A percentile compares a stretch with the other conserved stretches of the same genome.
Evolutionary conservation across 345 rosid species (phyloP).

Genomic region (Aquilaria malaccensis): DNA sequence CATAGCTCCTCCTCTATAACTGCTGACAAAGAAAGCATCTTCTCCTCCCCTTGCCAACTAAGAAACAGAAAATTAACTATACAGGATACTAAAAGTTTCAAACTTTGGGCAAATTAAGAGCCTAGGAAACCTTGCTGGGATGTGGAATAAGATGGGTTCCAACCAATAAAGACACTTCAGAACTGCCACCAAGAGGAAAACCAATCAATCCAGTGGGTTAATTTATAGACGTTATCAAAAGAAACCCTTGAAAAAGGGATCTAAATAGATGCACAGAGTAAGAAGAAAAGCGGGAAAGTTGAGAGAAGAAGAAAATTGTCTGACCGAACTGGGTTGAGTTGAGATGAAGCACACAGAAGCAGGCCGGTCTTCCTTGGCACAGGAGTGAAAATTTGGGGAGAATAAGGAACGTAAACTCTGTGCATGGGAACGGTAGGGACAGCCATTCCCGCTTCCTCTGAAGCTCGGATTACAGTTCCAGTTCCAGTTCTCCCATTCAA

Average conservation of each 20-base stretch:
- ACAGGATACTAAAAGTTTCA: not conserved
- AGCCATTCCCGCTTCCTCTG: conserved; percentile 38
- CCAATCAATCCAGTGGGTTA: not conserved
- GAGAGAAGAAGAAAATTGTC: conserved; percentile 3
- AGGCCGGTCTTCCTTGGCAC: conserved; percentile 18
- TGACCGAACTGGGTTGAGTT: conserved; percentile 37
- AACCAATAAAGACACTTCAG: conserved; percentile 37
- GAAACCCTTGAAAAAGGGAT: not conserved
- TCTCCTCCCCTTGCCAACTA: conserved; percentile 85
- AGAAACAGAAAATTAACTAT: conserved; percentile 6
- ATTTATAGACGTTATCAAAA: not conserved
- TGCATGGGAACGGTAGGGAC: conserved; percentile 24
- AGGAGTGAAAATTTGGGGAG: conserved; percentile 11
- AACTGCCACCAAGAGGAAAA: conserved; percentile 18
- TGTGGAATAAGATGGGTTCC: conserved; percentile 76
- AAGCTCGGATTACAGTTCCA: conserved; percentile 1
- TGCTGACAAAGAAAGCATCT: conserved; percentile 72
- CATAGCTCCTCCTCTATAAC: conserved; percentile 60
- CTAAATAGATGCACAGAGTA: not conserved
- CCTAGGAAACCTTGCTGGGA: conserved; percentile 52
- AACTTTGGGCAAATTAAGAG: not conserved
- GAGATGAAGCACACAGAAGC: conserved; percentile 31
- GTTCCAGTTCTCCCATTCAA: not conserved
- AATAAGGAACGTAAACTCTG: conserved; percentile 32
- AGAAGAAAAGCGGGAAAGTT: conserved; percentile 1